Conservation (phyloP, 2,329 filamentous ascomycete species). For the Ceratocystiopsis sp. region DNA sequence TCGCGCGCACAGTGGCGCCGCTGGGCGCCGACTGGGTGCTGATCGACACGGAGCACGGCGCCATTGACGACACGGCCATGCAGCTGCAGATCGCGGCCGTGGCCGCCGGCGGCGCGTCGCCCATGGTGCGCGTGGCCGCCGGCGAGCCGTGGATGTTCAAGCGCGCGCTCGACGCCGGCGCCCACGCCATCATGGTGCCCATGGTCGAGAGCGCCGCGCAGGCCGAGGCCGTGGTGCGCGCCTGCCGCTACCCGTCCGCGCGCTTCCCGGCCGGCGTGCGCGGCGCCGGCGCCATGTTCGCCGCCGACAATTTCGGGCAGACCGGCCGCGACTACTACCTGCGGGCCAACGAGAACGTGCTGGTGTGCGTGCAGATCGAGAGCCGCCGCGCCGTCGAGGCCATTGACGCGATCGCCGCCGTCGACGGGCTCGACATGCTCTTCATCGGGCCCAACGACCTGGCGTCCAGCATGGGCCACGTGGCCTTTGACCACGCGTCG, state of each 20-base stretch:
- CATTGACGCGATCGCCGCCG: slow-evolving; percentile 24
- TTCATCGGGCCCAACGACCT: slow-evolving; percentile 30
- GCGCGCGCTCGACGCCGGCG: slow-evolving; percentile 30
- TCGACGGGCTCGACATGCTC: slow-evolving; percentile 25
- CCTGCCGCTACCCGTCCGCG: slow-evolving; percentile 32
- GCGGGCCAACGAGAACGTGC: slow-evolving; percentile 28
- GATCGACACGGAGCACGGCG: slow-evolving; percentile 35
- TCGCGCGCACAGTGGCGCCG: slow-evolving; percentile 15
- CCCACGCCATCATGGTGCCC: slow-evolving; percentile 32
- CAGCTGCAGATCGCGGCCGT: slow-evolving; percentile 36
- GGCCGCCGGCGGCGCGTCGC: slow-evolving; percentile 26
- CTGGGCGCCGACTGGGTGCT: slow-evolving; percentile 16
- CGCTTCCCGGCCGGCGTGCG: slow-evolving; percentile 18
- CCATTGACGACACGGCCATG: slow-evolving; percentile 33
- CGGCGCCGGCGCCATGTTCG: slow-evolving; percentile 16
- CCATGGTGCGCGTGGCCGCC: slow-evolving; percentile 20
- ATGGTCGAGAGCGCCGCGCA: slow-evolving; percentile 26
- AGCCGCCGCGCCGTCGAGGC: slow-evolving; percentile 24
- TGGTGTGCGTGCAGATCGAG: slow-evolving; percentile 28
- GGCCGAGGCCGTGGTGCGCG: slow-evolving; percentile 20
- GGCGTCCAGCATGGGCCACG: slow-evolving; percentile 24
- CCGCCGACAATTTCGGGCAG: slow-evolving; percentile 16
- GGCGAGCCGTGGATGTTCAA: slow-evolving; percentile 28
- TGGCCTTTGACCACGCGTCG: slow-evolving; percentile 15
- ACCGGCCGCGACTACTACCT: slow-evolving; percentile 27